Evolutionary conservation across 2,329 filamentous ascomycete genomes (phyloP), one percentile per base, ranked within the genome.

Genomic region (Epichloe gansuensis): DNA sequence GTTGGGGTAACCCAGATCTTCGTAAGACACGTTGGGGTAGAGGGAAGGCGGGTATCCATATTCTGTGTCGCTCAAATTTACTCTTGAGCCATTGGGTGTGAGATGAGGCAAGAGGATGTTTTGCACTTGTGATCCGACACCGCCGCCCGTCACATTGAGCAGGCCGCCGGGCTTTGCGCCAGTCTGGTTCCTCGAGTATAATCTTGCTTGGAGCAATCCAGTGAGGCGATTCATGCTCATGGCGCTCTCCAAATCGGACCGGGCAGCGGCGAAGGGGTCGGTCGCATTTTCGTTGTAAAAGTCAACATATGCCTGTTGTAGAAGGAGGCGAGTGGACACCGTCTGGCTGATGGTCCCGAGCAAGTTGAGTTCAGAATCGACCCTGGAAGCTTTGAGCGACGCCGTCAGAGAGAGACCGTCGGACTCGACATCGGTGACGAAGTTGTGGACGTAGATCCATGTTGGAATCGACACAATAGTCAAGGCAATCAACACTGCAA

Each of bases 351-450:
- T 84, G 35, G 85, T 85, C 68, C 89, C 80, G 58, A 95, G 80
- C 49, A 95, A 76, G 49, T 87, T 75, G 51, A 96, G 77, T 63
- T 89, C 86, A 50, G 87, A 84, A 5, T 85, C 75, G 56, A 96
- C 77, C 63, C 91, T 85, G 34, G 86, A 82, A 21, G 89, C 85
- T 67, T 95, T 95, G 63, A 95, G 81, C 3, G 86, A 89, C 6
- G 90, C 90, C 1, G 88, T 88, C 55, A 95, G 74, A 27, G 82
- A 73, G 47, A 96, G 78, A 49, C 83, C 78, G 49, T 78, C 74
- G 12, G 78, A 68, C 63, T 76, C 71, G 58, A 81, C 72, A 49
- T 68, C 63, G 57, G 71, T 57, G 55, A 80, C 76, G 59, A 78
- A 79, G 55, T 68, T 64, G 59, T 79, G 74, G 60, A 80, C 76